These are phyloP conservation scores for Alternaria metachromatica DNA, from an alignment of 2,329 filamentous ascomycete species.

Conservation along the genomic window DNA sequence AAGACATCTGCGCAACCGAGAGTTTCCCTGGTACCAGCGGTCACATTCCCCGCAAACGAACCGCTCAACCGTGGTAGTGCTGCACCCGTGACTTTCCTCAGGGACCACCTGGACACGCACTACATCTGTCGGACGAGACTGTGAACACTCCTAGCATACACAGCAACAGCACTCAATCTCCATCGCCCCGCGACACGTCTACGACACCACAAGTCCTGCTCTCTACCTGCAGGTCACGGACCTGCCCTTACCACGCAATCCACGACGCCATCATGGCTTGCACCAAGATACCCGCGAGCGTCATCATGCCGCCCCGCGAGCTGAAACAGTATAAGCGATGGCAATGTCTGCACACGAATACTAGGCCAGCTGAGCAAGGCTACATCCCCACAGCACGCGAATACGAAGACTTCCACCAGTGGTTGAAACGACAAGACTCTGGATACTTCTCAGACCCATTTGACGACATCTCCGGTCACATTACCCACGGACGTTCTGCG, in stretches of 20 bases:
- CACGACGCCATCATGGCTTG: conserved; percentile 4
- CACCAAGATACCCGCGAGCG: conserved; percentile 28
- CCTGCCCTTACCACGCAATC: background rate
- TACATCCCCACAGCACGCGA: conserved; percentile 34
- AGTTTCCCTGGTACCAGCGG: background rate
- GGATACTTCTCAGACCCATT: conserved; percentile 41
- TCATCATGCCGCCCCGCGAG: conserved; percentile 33
- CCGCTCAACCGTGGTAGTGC: conserved; percentile 1
- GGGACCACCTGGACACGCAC: background rate
- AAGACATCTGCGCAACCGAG: background rate
- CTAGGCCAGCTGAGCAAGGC: conserved; percentile 25
- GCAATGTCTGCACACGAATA: conserved; percentile 31
- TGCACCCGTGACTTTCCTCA: conserved; percentile 1
- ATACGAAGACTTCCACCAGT: conserved; percentile 39
- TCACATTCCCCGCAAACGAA: conserved; percentile 5
- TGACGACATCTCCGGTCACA: conserved; percentile 30
- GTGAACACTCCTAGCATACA: background rate
- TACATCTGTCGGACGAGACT: background rate
- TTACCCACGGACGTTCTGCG: conserved; percentile 6
- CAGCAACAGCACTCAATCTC: background rate
- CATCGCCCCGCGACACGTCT: background rate
- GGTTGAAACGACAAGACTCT: conserved; percentile 38
- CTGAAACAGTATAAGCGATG: conserved; percentile 39
- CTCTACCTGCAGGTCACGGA: background rate
- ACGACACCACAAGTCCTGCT: background rate